Conservation (phyloP, 495 filamentous ascomycete genomes). For the Lasiosphaeria ovina region DNA sequence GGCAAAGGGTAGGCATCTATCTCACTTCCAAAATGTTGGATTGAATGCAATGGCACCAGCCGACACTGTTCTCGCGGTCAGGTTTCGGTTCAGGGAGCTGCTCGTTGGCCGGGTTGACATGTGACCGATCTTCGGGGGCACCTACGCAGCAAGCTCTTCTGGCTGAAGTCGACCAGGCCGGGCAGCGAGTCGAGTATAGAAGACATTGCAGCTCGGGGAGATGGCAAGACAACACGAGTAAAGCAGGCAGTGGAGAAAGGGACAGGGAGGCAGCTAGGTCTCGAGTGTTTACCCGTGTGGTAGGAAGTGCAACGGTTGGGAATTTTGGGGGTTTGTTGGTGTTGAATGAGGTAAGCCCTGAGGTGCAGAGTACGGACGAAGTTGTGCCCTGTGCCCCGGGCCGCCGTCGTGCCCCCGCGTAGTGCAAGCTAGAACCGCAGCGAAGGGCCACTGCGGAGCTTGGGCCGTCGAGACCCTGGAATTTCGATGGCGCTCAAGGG, state of each 20-base stretch:
- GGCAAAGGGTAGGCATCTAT: not conserved
- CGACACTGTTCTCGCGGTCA: slow-evolving; percentile 53
- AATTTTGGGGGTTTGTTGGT: too few relatives aligned
- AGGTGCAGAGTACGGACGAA: too few relatives aligned
- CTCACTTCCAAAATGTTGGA: slow-evolving; percentile 79
- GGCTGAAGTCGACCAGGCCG: slow-evolving; percentile 58
- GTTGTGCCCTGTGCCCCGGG: too few relatives aligned
- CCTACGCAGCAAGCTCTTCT: slow-evolving; percentile 63
- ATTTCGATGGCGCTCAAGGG: not conserved
- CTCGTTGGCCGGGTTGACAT: slow-evolving; percentile 9
- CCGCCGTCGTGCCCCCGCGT: too few relatives aligned
- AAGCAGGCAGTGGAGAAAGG: not conserved
- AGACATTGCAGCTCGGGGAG: slow-evolving; percentile 18
- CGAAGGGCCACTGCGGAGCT: not conserved
- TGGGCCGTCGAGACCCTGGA: not conserved
- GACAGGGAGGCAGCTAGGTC: not conserved
- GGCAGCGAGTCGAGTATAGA: slow-evolving; percentile 25
- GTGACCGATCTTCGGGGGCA: slow-evolving; percentile 15
- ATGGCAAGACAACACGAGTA: not conserved
- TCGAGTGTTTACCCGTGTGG: too few relatives aligned
- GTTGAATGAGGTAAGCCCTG: too few relatives aligned
- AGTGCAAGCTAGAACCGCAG: not conserved
- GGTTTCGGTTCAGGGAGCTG: not conserved
- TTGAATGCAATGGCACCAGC: slow-evolving; percentile 69
- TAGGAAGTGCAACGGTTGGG: too few relatives aligned